Percentiles rank a stretch among this genome's conserved stretches.
These are phyloP conservation scores for Xylariomycetidae sp. DNA, from an alignment of 2,329 filamentous ascomycete genomes.

Conservation along the genomic window DNA sequence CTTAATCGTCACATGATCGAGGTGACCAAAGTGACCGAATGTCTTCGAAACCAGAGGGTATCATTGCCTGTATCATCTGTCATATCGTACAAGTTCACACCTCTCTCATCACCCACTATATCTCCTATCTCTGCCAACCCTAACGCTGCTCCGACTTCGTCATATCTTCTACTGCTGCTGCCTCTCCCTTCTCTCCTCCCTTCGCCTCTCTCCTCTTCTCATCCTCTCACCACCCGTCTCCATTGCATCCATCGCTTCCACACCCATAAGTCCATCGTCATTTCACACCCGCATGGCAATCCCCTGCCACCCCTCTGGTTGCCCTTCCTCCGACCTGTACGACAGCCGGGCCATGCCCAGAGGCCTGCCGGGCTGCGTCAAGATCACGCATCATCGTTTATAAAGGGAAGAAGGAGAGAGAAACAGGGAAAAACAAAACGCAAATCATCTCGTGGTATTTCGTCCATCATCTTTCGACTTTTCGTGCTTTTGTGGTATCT, in stretches of 20 bases:
- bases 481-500: constrained; percentile 26
- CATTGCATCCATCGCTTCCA: too few relatives aligned
- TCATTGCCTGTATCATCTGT: constrained; percentile 18
- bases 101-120: too few relatives aligned
- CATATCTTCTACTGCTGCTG: background rate
- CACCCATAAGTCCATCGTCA: too few relatives aligned
- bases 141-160: background rate
- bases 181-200: too few relatives aligned
- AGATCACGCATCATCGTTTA: constrained; percentile 1
- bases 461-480: constrained; percentile 17
- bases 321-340: background rate
- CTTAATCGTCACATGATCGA: constrained; percentile 4
- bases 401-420: constrained; percentile 2
- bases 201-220: too few relatives aligned
- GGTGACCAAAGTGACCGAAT: background rate
- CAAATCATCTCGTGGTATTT: constrained; percentile 20
- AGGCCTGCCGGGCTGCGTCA: too few relatives aligned
- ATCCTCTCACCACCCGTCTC: too few relatives aligned
- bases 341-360: too few relatives aligned
- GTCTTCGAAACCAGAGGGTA: constrained; percentile 14
- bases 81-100: constrained; percentile 19
- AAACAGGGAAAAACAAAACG: constrained; percentile 7
- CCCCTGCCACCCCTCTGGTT: background rate
- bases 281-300: too few relatives aligned
- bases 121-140: too few relatives aligned